Evolutionary conservation across 331 rosid genomes (phyloP).

Genomic region (Quercus phellos): DNA sequence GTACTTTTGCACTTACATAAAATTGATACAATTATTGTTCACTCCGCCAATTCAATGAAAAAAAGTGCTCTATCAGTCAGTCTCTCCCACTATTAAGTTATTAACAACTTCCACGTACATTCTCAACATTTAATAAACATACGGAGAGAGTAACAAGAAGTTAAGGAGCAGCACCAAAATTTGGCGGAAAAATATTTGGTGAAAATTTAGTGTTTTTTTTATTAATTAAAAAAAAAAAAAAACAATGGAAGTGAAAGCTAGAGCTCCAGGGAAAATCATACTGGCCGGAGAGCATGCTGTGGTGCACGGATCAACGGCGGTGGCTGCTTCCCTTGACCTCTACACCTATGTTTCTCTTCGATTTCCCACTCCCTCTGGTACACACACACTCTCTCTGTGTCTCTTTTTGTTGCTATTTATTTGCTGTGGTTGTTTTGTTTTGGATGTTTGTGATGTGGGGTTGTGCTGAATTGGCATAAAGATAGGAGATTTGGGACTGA

Average conservation of each 20-base stretch:
- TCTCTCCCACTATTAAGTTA: no score
- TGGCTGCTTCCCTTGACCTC: slow-evolving; percentile 75
- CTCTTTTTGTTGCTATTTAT: background rate
- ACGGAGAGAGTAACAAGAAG: no score
- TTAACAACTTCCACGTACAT: no score
- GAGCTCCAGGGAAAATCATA: slow-evolving; percentile 94
- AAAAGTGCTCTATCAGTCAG: no score
- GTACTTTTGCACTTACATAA: no score
- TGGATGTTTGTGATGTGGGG: no score
- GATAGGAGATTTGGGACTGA: background rate
- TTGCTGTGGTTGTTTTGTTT: background rate
- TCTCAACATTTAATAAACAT: no score
- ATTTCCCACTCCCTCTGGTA: slow-evolving; percentile 70
- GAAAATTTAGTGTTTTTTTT: no score
- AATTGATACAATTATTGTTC: no score
- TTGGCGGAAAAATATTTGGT: no score
- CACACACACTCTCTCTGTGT: background rate
- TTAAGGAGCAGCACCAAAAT: no score
- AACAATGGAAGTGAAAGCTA: slow-evolving; percentile 70
- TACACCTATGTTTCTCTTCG: slow-evolving; percentile 73
- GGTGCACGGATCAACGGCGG: slow-evolving; percentile 93
- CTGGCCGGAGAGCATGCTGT: slow-evolving; percentile 95
- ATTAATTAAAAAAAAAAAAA: background rate
- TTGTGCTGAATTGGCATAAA: background rate
- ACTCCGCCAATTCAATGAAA: no score